Evolutionary conservation across 2,329 filamentous ascomycete genomes (phyloP).

Genomic region (Microsporum audouinii): DNA sequence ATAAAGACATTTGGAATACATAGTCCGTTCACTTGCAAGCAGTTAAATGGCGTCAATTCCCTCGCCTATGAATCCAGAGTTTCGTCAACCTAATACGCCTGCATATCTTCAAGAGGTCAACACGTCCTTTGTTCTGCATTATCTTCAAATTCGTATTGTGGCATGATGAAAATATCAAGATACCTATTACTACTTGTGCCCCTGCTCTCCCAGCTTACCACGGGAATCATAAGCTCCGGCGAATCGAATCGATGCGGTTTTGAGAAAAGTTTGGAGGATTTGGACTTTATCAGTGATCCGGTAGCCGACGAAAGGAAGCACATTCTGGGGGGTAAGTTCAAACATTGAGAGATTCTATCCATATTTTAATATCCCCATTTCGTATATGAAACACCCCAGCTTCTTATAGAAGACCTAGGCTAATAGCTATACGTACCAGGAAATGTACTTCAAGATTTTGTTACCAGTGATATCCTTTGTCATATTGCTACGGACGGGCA

Average conservation of each 20-base stretch:
- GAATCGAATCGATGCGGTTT: not conserved
- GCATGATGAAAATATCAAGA: not conserved
- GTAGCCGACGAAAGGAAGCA: not conserved
- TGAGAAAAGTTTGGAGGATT: not conserved
- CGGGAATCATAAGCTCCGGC: not conserved
- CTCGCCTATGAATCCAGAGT: not conserved
- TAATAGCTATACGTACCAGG: not conserved
- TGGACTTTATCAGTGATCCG: not conserved
- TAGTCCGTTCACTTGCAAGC: not conserved
- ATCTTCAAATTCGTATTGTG: not conserved
- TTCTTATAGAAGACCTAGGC: not conserved
- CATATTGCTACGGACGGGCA: not conserved
- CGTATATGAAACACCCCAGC: too few species aligned
- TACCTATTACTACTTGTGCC: not conserved
- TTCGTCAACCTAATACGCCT: not conserved
- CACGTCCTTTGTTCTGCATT: not conserved
- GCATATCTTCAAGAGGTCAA: not conserved
- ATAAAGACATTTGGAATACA: not conserved
- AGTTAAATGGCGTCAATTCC: not conserved
- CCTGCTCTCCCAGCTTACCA: not conserved
- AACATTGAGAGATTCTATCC: not conserved
- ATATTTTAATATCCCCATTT: not conserved
- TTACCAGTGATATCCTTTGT: not conserved
- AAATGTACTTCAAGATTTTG: not conserved
- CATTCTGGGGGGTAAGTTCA: not conserved